phyloP scores from a whole-genome alignment of 768 basidiomycete species.

The Mycena latifolia region DNA sequence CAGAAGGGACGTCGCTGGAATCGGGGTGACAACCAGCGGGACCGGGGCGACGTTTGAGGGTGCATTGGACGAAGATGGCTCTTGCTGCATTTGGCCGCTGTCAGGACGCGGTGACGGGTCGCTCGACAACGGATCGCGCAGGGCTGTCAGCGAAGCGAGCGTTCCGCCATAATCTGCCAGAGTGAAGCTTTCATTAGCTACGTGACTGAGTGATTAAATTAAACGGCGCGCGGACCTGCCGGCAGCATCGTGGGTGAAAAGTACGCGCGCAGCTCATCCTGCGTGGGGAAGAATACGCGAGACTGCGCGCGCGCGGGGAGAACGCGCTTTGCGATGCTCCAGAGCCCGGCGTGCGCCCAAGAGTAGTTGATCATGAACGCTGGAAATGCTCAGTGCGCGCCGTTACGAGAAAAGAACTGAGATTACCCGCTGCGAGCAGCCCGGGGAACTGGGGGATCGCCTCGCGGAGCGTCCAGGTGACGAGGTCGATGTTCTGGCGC shows the following conservation, averaged over 20 bases:
- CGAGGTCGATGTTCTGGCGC: constrained; percentile 67
- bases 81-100: constrained; percentile 31
- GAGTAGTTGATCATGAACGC: constrained; percentile 82
- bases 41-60: constrained; percentile 21
- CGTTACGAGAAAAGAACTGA: constrained; percentile 4
- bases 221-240: constrained; percentile 56
- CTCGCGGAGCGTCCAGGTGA: constrained; percentile 75
- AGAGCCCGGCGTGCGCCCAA: constrained; percentile 78
- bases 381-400: constrained; percentile 39
- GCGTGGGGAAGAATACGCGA: constrained; percentile 75
- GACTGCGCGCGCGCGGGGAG: constrained; percentile 71
- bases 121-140: constrained; percentile 62
- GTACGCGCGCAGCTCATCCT: constrained; percentile 64
- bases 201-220: constrained; percentile 28
- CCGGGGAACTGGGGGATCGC: constrained; percentile 80
- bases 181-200: constrained; percentile 34
- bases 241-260: constrained; percentile 68
- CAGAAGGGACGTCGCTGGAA: constrained; percentile 62
- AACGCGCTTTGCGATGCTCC: constrained; percentile 75
- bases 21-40: constrained; percentile 31
- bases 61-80: constrained; percentile 36
- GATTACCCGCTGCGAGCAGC: constrained; percentile 78
- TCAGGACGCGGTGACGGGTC: constrained; percentile 6
- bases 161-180: constrained; percentile 77
- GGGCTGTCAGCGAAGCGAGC: constrained; percentile 62